phyloP scores from a whole-genome alignment of 805 yeast genomes.

The Cephaloascus albidus region DNA sequence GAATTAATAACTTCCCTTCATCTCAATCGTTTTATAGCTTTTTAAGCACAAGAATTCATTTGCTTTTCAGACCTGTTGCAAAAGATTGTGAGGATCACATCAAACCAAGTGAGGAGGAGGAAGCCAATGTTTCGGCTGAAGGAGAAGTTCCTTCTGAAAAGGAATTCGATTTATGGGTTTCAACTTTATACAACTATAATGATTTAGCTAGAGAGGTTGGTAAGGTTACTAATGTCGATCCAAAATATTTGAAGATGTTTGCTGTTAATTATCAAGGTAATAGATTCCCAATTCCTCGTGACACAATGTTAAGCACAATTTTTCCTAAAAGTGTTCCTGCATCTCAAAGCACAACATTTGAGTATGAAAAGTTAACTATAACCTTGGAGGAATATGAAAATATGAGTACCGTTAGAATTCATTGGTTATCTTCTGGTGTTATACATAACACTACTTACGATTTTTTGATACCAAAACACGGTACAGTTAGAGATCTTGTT shows the following conservation, averaged over 20 bases:
- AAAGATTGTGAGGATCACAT: conserved; percentile 27
- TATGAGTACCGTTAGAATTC: conserved; percentile 54
- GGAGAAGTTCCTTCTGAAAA: conserved; percentile 10
- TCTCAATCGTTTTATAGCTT: conserved; percentile 42
- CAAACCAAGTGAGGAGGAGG: conserved; percentile 4
- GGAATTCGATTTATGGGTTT: conserved; percentile 58
- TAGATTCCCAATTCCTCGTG: conserved; percentile 35
- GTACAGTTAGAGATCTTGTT: conserved; percentile 44
- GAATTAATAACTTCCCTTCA: conserved; percentile 17
- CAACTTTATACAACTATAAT: conserved; percentile 46
- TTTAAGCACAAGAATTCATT: conserved; percentile 51
- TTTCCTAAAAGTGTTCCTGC: conserved; percentile 34
- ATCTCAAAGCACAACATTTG: conserved; percentile 36
- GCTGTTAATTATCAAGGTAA: conserved; percentile 51
- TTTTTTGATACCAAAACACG: conserved; percentile 56
- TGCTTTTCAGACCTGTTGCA: conserved; percentile 36
- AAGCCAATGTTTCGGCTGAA: conserved; percentile 7
- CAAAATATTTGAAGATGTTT: conserved; percentile 57
- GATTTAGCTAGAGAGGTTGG: conserved; percentile 60
- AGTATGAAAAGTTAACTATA: conserved; percentile 71
- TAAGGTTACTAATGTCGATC: conserved; percentile 38
- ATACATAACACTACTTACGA: conserved; percentile 63
- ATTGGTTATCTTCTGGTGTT: conserved; percentile 68
- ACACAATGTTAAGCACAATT: conserved; percentile 17
- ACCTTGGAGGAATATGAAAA: conserved; percentile 71